phyloP scores from a whole-genome alignment of 805 yeast species.

The Candida takata region DNA sequence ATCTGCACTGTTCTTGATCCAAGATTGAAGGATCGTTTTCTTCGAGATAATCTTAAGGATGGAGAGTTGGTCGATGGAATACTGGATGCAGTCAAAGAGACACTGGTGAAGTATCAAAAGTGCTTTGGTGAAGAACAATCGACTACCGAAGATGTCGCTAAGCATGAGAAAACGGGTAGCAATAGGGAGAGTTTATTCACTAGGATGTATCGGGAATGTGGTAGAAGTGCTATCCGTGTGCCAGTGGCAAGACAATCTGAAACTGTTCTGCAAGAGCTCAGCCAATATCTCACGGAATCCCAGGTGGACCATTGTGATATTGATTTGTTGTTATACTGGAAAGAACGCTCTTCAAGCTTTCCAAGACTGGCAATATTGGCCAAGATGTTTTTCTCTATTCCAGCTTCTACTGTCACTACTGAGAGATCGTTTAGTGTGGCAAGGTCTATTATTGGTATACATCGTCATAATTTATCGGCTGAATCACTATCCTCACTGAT shows the following conservation, averaged over 20 bases:
- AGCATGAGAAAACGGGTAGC: neutral
- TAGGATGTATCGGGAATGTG: neutral
- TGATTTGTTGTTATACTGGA: neutral
- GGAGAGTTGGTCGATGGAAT: neutral
- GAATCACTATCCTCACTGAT: neutral
- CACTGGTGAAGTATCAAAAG: neutral
- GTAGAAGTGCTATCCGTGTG: no score
- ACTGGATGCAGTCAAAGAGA: neutral
- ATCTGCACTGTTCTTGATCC: slow-evolving; percentile 1
- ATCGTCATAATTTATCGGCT: neutral
- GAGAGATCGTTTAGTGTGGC: neutral
- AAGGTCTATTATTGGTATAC: neutral
- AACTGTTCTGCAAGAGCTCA: no score
- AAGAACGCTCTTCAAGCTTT: neutral
- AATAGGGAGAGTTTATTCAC: neutral
- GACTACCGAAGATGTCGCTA: neutral
- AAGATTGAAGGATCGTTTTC: neutral
- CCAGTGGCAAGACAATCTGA: no score
- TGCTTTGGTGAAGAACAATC: neutral
- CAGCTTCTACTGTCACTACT: neutral
- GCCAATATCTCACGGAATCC: neutral
- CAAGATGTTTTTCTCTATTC: neutral
- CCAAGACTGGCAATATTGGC: neutral
- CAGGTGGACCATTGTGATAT: neutral
- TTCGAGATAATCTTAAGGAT: neutral